phyloP scores from a whole-genome alignment of 2,329 filamentous ascomycete genomes.

The Hymenoscyphus linearis region DNA sequence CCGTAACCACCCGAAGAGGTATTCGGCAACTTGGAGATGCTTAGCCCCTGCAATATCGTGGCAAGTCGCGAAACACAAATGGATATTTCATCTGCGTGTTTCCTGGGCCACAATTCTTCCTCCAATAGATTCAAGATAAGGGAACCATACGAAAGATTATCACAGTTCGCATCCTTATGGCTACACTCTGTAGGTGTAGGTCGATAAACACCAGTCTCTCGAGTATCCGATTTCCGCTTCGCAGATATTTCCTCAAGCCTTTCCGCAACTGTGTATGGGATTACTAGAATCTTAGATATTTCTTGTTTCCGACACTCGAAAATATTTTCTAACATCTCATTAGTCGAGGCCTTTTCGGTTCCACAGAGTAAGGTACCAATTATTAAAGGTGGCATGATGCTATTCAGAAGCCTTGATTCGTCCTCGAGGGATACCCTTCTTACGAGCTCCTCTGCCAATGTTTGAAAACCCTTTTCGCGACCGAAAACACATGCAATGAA shows the following conservation, averaged over 20 bases:
- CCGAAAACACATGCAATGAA: slow-evolving; percentile 6
- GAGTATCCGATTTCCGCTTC: background rate
- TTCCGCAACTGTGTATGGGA: background rate
- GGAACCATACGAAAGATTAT: background rate
- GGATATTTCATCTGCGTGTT: background rate
- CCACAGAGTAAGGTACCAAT: background rate
- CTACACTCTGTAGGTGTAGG: background rate
- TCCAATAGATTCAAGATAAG: background rate
- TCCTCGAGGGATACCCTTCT: background rate
- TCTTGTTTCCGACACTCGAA: background rate
- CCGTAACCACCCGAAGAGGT: too few relatives aligned
- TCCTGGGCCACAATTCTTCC: background rate
- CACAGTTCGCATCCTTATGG: background rate
- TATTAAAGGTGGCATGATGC: background rate
- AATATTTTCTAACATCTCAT: background rate
- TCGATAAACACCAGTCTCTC: background rate
- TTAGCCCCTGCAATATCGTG: background rate
- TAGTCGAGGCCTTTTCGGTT: background rate
- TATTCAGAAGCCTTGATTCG: background rate
- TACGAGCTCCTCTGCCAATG: background rate
- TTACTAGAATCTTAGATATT: background rate
- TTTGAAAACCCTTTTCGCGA: background rate
- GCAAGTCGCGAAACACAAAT: background rate
- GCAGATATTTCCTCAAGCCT: too few relatives aligned
- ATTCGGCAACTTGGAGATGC: background rate